Base-by-base conservation (phyloP, 768 basidiomycete genomes). In the Mycena pura region DNA sequence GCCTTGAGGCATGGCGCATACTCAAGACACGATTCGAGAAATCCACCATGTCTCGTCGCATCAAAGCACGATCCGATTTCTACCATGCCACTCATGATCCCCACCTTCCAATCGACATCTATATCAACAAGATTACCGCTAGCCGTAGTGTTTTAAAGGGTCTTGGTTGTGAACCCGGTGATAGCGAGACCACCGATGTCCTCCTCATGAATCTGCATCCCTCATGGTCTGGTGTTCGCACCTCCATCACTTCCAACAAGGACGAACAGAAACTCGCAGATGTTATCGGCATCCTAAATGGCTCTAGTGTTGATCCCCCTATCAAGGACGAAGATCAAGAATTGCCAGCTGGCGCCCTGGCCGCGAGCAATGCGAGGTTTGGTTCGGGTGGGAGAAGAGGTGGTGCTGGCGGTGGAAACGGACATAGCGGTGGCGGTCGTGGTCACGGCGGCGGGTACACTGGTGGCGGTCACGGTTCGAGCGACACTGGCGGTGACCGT, bases 161-260 rank as follows among this genome's bases (percentile, higher is more conserved):
- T 49, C 50, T 63, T 27, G 48, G 39, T 19, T 62, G 60, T 22
- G 50, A 50, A 14, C 49, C 51, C 25, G 27, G 48, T 22, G 56
- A 63, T 15, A n/a, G 19, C n/a, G 62, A 59, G 40, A 32, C 51
- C 22, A 60, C 32, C 19, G 62, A 59, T 27, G 48, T 63, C 21
- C 47, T 63, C 32, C 62, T 63, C 58, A 59, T 63, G 21, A 48
- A 51, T 22, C 62, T 60, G 17, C 60, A 63, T 39, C 36, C 47
- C 17, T 61, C 50, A 6, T 60, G 38, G 45, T 46, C 54, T n/a
- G n/a, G n/a, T n/a, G n/a, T n/a, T n/a, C n/a, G n/a, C n/a, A n/a
- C n/a, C n/a, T n/a, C n/a, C 36, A 60, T 60, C 31, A 44, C 58
- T 4, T 44, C 46, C 40, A 38, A 53, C 21, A 53, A 53, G 28